Conservation (phyloP, 768 basidiomycete species). For the Mycena venus region DNA sequence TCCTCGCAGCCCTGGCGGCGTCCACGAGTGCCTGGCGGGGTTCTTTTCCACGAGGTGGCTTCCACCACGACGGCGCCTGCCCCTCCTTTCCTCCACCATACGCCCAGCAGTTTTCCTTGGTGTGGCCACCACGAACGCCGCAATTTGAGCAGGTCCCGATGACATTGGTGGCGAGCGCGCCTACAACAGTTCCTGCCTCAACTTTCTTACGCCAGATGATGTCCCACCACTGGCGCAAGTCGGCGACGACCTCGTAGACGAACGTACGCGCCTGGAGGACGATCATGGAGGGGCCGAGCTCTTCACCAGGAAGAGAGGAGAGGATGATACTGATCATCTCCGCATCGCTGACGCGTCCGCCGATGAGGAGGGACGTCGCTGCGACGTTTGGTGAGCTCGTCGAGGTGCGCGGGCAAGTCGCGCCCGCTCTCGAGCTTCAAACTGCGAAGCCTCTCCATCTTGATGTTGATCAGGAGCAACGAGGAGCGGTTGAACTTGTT, state of each 20-base stretch:
- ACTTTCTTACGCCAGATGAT: too few relatives aligned
- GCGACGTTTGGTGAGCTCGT: constrained; percentile 1
- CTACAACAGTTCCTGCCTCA: too few relatives aligned
- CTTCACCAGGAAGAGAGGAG: constrained; percentile 13
- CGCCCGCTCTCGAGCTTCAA: background rate
- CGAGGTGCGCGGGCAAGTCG: constrained; percentile 18
- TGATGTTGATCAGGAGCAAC: constrained; percentile 15
- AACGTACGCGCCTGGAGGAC: background rate
- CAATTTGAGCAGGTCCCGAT: background rate
- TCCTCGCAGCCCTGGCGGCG: background rate
- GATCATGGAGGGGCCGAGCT: constrained; percentile 2
- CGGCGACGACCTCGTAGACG: background rate
- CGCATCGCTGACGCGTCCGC: too few relatives aligned
- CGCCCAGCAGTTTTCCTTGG: constrained; percentile 13
- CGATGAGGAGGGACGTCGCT: too few relatives aligned
- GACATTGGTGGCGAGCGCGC: background rate
- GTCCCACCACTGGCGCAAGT: constrained; percentile 4
- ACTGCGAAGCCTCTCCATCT: background rate
- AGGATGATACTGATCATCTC: constrained; percentile 21
- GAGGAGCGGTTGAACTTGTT: constrained; percentile 16
- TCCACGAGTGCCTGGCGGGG: constrained; percentile 6
- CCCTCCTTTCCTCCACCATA: constrained; percentile 24
- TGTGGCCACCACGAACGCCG: background rate
- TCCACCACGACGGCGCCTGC: constrained; percentile 11
- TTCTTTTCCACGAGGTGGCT: constrained; percentile 3